Evolutionary conservation across 345 rosid species (phyloP).

Genomic region (Odontarrhena argentea): DNA sequence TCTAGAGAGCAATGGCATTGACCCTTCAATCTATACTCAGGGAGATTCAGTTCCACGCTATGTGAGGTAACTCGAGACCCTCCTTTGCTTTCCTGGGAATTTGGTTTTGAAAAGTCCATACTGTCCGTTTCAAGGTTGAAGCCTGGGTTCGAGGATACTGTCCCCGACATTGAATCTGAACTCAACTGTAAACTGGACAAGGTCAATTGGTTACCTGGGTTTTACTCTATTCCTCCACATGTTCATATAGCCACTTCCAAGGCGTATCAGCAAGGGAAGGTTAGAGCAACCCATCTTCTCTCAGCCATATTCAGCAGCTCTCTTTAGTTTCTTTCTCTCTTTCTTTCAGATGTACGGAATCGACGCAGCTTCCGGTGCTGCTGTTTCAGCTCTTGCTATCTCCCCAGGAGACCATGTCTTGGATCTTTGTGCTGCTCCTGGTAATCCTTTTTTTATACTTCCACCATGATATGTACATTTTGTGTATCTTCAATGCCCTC

Average conservation of each 20-base stretch:
- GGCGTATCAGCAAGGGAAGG: slow-evolving; percentile 78
- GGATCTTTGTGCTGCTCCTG: slow-evolving; percentile 94
- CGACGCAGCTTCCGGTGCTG: slow-evolving; percentile 94
- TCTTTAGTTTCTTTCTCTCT: not conserved
- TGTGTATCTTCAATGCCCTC: not conserved
- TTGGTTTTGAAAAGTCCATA: not conserved
- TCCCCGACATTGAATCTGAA: slow-evolving; percentile 64
- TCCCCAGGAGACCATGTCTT: slow-evolving; percentile 86
- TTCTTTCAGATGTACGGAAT: slow-evolving; percentile 77
- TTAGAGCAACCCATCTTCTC: slow-evolving; percentile 25
- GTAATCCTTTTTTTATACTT: slow-evolving; percentile 36
- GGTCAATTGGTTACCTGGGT: slow-evolving; percentile 74
- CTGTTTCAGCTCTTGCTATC: slow-evolving; percentile 69
- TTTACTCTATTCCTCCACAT: slow-evolving; percentile 73
- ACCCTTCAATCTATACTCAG: slow-evolving; percentile 67
- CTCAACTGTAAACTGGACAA: slow-evolving; percentile 64
- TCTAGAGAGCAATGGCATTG: slow-evolving; percentile 63
- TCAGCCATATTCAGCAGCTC: not conserved
- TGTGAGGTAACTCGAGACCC: slow-evolving; percentile 51
- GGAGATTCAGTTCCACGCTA: slow-evolving; percentile 74
- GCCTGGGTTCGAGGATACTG: slow-evolving; percentile 58
- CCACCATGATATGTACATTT: no score
- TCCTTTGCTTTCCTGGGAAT: not conserved
- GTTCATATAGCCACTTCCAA: slow-evolving; percentile 72
- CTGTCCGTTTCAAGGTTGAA: slow-evolving; percentile 58